phyloP scores from a whole-genome alignment of 2,329 filamentous ascomycete genomes.

The Pseudocercospora crystallina region DNA sequence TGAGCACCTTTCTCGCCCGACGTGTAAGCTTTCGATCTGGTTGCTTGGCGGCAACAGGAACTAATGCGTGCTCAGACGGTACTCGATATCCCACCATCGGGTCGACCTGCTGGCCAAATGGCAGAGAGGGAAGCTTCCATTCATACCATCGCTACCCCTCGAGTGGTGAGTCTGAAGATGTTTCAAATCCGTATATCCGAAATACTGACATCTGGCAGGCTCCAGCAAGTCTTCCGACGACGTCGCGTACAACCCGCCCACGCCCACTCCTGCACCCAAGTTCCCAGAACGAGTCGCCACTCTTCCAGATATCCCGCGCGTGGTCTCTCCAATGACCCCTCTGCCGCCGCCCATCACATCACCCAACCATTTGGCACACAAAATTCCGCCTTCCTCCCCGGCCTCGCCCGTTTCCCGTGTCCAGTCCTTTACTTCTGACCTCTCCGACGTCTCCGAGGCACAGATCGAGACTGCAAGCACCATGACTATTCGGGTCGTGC shows the following conservation, averaged over 20 bases:
- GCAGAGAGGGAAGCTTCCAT: constrained; percentile 1
- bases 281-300: background rate
- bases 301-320: background rate
- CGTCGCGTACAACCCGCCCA: background rate
- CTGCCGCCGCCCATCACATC: background rate
- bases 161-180: no score
- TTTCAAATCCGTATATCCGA: no score
- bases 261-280: background rate
- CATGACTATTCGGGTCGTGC: background rate
- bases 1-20: background rate
- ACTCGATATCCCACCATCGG: background rate
- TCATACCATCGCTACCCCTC: background rate
- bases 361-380: background rate
- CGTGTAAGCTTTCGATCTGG: background rate
- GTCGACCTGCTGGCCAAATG: constrained; percentile 1
- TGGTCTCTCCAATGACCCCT: background rate
- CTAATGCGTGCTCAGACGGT: background rate
- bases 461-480: constrained; percentile 1
- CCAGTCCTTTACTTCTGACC: background rate
- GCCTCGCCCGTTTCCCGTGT: background rate
- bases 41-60: background rate
- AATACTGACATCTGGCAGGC: no score
- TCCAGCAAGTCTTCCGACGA: background rate
- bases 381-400: background rate
- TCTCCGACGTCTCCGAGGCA: background rate